phyloP scores from a whole-genome alignment of 176 grass and related monocot genomes.

The Cenchrus purpureus region DNA sequence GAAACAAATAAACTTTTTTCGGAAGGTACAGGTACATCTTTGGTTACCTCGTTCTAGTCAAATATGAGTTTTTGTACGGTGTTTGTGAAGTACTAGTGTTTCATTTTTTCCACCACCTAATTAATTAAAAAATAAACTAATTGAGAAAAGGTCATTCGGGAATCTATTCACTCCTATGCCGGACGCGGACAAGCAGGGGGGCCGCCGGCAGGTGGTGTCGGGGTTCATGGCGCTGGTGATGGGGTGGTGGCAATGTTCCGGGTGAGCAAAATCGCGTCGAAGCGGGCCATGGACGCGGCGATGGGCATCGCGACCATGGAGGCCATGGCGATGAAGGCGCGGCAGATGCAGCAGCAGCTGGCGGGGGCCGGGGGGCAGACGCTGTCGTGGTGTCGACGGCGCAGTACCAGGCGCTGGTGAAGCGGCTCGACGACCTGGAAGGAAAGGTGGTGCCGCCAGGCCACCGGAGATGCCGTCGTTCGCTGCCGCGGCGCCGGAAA shows the following conservation, averaged over 20 bases:
- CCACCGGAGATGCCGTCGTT: conserved; percentile 53
- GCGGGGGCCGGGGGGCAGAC: neutral
- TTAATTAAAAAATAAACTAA: too few relatives aligned
- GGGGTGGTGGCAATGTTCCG: conserved; percentile 86
- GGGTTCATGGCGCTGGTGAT: conserved; percentile 91
- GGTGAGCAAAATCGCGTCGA: conserved; percentile 61
- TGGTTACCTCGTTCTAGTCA: too few relatives aligned
- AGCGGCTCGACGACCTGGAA: conserved; percentile 77
- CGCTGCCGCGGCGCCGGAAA: too few relatives aligned
- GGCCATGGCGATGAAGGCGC: conserved; percentile 48
- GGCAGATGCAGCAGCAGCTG: conserved; percentile 47
- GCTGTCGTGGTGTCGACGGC: conserved; percentile 52
- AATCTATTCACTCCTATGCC: neutral
- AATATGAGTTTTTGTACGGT: too few relatives aligned
- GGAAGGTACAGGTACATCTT: too few relatives aligned
- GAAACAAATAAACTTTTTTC: too few relatives aligned
- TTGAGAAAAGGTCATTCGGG: too few relatives aligned
- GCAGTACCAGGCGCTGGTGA: conserved; percentile 63
- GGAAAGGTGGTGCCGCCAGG: conserved; percentile 62
- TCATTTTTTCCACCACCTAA: too few relatives aligned
- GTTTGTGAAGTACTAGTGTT: too few relatives aligned
- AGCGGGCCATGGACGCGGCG: conserved; percentile 61
- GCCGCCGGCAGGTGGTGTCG: conserved; percentile 59
- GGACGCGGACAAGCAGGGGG: conserved; percentile 59
- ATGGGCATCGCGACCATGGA: conserved; percentile 57